phyloP scores from a whole-genome alignment of 345 rosid genomes.

The Murraya koenigii region DNA sequence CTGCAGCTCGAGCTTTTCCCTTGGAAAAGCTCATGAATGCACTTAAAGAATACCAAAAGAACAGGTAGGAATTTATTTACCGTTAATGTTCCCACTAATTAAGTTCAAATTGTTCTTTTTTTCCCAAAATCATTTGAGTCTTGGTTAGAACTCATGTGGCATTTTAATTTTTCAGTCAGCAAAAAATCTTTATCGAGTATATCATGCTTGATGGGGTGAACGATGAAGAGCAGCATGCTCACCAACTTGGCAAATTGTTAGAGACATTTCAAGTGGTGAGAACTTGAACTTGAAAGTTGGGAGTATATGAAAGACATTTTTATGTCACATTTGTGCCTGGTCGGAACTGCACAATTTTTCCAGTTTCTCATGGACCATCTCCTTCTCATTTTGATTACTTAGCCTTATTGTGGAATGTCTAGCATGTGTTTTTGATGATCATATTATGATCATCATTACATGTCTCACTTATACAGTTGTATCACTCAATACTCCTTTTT shows the following conservation, averaged over 20 bases:
- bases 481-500: conserved; percentile 1
- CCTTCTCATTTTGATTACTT: too few species aligned
- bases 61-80: conserved; percentile 42
- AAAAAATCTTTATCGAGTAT: conserved; percentile 86
- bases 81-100: conserved; percentile 6
- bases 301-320: not conserved
- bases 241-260: conserved; percentile 72
- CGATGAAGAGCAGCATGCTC: conserved; percentile 84
- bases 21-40: conserved; percentile 85
- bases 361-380: not conserved
- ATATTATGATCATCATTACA: too few species aligned
- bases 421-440: too few species aligned
- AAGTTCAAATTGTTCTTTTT: not conserved
- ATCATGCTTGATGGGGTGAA: conserved; percentile 96
- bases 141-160: conserved; percentile 6
- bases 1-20: conserved; percentile 97
- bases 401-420: too few species aligned
- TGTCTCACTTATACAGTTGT: not conserved
- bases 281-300: conserved; percentile 6
- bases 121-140: not conserved
- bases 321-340: not conserved
- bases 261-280: conserved; percentile 89
- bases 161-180: conserved; percentile 46
- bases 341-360: not conserved
- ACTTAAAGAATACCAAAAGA: conserved; percentile 66